Percentiles rank a stretch among this genome's conserved stretches.
Evolutionary conservation across 2,329 filamentous ascomycete species (phyloP).

Genomic region (Penicillium sp.): DNA sequence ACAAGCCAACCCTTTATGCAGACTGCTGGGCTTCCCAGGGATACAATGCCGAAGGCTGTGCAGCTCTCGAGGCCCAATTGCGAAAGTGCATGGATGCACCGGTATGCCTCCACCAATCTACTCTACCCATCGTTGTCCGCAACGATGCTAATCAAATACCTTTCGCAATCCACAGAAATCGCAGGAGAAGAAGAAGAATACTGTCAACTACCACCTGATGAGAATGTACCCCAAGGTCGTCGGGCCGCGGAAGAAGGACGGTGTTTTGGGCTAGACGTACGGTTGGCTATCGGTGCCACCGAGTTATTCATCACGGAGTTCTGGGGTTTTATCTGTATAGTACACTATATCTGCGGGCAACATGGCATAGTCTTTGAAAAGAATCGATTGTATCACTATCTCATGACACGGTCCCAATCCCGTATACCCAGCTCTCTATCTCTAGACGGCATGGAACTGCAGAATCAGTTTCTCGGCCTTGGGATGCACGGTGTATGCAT

Average conservation of each 20-base stretch:
- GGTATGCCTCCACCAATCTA: constrained; percentile 51
- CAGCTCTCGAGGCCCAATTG: constrained; percentile 59
- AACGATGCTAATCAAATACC: no score
- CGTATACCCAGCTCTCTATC: no score
- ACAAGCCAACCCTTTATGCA: constrained; percentile 20
- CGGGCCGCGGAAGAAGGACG: constrained; percentile 65
- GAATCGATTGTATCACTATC: constrained; percentile 22
- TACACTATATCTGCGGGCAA: constrained; percentile 30
- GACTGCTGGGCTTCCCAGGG: constrained; percentile 51
- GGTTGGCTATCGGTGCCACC: constrained; percentile 4
- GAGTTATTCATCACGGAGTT: constrained; percentile 12
- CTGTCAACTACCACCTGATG: constrained; percentile 87
- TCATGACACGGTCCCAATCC: no score
- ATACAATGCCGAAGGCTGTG: constrained; percentile 55
- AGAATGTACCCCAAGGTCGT: constrained; percentile 73
- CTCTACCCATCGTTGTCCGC: no score
- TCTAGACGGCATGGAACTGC: constrained; percentile 46
- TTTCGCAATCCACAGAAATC: constrained; percentile 52
- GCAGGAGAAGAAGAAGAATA: constrained; percentile 62
- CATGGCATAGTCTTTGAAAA: constrained; percentile 19
- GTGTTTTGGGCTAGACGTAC: constrained; percentile 33
- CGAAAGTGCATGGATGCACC: constrained; percentile 76
- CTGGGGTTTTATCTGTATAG: constrained; percentile 21
- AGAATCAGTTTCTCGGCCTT: constrained; percentile 58
- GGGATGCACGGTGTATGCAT: constrained; percentile 63